Evolutionary conservation across 2,329 filamentous ascomycete genomes (phyloP), one percentile per base, ranked within the genome.

Genomic region (Fusarium transvaalense): DNA sequence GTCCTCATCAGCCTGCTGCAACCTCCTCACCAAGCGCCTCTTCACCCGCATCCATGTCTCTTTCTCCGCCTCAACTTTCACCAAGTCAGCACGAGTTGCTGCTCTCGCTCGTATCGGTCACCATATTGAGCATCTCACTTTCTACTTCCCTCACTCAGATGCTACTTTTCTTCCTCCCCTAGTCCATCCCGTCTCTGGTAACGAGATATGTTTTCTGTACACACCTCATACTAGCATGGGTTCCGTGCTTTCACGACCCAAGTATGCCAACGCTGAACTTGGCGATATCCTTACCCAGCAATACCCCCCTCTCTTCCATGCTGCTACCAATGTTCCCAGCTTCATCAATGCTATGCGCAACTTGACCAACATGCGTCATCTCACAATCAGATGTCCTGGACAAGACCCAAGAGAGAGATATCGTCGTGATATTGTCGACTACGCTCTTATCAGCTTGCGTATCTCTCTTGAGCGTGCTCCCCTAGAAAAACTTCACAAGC

Each of bases 261-360:
- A 93, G 80, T 97, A 97, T 77, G 92, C 91, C 71, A 92, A 90
- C 77, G 85, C 87, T 72, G 91, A 93, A 74, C 88, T 96, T 74
- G 93, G 90, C 64, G 91, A 95, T 75, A 86, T 97, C 61, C 84
- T 97, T 64, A 92, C 93, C 15, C 89, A 93, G 76, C 93, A 97
- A 80, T 97, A 97, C 75, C 92, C 93, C 53, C 92, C 94, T 8
- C 82, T 97, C 4, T 97, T 97, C 80, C 94, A 97, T 76, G 92
- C 93, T 9, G 92, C 94, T 10, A 95, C 92, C 64, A 96, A 97
- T 76, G 91, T 97, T 9, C 88, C 92, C 7, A 92, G 92, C 38
- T 97, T 97, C 81, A 89, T 95, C 72, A 85, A 89, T 67, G 92
- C 92, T 48, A 84, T 97, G 76, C 86, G 85, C 35, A 82, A 89